Evolutionary conservation across 352 stramenopile genomes (phyloP).

Genomic region (Phytophthora brassicae): DNA sequence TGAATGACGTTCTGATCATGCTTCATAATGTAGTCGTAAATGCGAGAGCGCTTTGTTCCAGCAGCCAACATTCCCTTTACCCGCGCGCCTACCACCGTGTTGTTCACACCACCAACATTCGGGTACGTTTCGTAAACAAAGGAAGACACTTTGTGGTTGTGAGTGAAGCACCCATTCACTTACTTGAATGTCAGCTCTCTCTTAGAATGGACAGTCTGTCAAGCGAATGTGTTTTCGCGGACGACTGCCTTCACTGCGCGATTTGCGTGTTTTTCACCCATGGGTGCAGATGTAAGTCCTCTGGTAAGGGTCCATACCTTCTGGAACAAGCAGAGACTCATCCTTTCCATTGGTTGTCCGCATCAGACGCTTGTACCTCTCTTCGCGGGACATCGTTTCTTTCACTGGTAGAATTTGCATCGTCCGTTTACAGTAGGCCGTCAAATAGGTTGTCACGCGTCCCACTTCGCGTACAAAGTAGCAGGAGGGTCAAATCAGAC

Average conservation of each 20-base stretch:
- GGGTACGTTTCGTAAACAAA: slow-evolving; percentile 1
- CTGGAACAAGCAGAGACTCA: neutral
- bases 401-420: slow-evolving; percentile 4
- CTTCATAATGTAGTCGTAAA: slow-evolving; percentile 19
- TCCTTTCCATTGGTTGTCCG: slow-evolving; percentile 2
- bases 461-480: neutral
- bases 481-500: no score
- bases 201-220: slow-evolving; percentile 9
- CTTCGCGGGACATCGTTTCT: slow-evolving; percentile 4
- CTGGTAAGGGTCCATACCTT: slow-evolving; percentile 6
- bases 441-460: neutral
- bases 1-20: slow-evolving; percentile 29
- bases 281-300: slow-evolving; percentile 14
- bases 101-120: neutral
- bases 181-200: neutral
- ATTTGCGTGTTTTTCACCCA: slow-evolving; percentile 8
- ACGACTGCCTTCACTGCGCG: neutral
- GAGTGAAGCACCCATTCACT: slow-evolving; percentile 13
- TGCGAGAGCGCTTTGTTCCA: neutral
- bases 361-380: slow-evolving; percentile 1
- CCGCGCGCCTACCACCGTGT: neutral
- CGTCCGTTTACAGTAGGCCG: neutral
- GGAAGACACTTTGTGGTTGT: slow-evolving; percentile 3
- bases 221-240: slow-evolving; percentile 9
- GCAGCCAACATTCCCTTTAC: slow-evolving; percentile 19